Evolutionary conservation across 805 yeast genomes (phyloP).

Genomic region (Pichia paraexigua): DNA sequence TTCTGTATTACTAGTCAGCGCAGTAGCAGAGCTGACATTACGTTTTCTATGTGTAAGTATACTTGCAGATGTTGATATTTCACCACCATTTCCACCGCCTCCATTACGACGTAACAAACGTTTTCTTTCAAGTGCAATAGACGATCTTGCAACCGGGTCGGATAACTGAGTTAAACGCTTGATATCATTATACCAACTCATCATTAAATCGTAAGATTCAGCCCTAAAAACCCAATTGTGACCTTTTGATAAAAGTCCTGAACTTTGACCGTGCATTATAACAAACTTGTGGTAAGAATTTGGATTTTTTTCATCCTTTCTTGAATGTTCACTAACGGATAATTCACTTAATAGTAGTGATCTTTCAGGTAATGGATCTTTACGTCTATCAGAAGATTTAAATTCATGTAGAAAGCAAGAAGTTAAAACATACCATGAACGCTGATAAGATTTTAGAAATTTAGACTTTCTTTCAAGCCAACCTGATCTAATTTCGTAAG

Average conservation of each 20-base stretch:
- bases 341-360: conserved; percentile 75
- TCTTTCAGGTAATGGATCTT: conserved; percentile 76
- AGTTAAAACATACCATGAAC: conserved; percentile 87
- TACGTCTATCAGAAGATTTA: conserved; percentile 72
- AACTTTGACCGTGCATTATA: conserved; percentile 62
- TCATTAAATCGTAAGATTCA: conserved; percentile 73
- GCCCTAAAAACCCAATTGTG: conserved; percentile 95
- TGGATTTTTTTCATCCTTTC: conserved; percentile 50
- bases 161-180: conserved; percentile 56
- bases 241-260: conserved; percentile 67
- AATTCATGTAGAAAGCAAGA: conserved; percentile 87
- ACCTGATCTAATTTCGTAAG: conserved; percentile 66
- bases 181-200: conserved; percentile 77
- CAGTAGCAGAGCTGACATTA: conserved; percentile 11
- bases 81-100: conserved; percentile 11
- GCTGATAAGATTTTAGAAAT: conserved; percentile 81
- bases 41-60: conserved; percentile 13
- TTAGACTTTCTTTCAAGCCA: conserved; percentile 84
- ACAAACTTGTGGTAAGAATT: conserved; percentile 68
- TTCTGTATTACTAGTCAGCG: conserved; percentile 14
- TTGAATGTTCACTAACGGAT: conserved; percentile 73
- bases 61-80: conserved; percentile 24
- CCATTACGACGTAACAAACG: conserved; percentile 10
- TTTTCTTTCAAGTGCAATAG: conserved; percentile 32
- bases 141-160: conserved; percentile 51